Evolutionary conservation across 768 basidiomycete species (phyloP), one percentile per base, ranked within the genome.

Genomic region (Boletus fagicola): DNA sequence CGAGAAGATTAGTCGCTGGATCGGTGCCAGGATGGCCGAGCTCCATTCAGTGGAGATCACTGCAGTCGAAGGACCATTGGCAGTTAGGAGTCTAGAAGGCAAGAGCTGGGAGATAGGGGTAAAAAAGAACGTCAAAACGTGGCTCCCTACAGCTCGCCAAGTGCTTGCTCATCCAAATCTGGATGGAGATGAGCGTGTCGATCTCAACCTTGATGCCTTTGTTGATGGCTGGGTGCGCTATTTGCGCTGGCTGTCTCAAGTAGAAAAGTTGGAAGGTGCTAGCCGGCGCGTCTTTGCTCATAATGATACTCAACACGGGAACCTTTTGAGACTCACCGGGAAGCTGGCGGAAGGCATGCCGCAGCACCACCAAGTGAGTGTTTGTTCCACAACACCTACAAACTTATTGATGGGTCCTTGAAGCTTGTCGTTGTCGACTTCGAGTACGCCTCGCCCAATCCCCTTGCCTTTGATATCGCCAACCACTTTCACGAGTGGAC

Each of bases 401-500:
- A 35, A 20, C n/a, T 15, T 42, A 47, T 60, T 68, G 49, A 73
- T 56, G 15, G 51, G n/a, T 47, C 49, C n/a, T 43, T 22, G 40
- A 60, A 95, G 90, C 86, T 96, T 60, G 90, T 96, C 69, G 91
- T 96, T 36, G 94, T 97, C 61, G 97, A 99, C 75, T 98, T 98
- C 69, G 97, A 99, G 75, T 99, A 99, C 69, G 93, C 96, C 15
- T 81, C 87, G 0, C 88, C 91, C 5, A 98, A 98, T 68, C 88
- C 95, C 26, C 85, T 94, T 4, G 91, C 92, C 4, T 97, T 87
- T 73, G 97, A 99, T 69, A 94, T 99, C 63, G 96, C 90, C 55
- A 96, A 96, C 72, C 94, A 96, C 72, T 97, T 95, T 75, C 88
- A 92, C 68, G 97, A 98, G 74, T 98, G 97, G 96, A 92, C 91